Conservation (phyloP, 139 green algal genomes). For the Prasinococcaceae sp. region DNA sequence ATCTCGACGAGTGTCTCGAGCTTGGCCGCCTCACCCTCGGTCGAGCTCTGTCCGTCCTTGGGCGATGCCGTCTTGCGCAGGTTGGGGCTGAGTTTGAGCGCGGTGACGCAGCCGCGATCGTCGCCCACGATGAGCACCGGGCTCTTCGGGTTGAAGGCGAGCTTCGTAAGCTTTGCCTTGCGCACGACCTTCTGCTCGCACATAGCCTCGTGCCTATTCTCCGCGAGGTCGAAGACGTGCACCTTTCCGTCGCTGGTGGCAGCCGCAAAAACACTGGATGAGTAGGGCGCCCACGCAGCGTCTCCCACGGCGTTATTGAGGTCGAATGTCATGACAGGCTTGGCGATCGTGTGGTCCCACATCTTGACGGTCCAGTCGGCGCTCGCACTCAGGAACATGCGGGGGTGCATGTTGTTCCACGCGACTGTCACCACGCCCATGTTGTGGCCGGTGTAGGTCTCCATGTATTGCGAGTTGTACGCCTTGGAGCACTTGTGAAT, state of each 20-base stretch:
- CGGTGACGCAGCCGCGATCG: slow-evolving; percentile 58
- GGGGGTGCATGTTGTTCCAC: slow-evolving; percentile 65
- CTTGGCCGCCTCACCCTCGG: slow-evolving; percentile 36
- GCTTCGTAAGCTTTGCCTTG: slow-evolving; percentile 64
- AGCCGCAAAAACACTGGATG: slow-evolving; percentile 69
- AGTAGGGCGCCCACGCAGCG: slow-evolving; percentile 74
- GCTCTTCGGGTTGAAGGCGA: slow-evolving; percentile 72
- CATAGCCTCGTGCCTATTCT: slow-evolving; percentile 60
- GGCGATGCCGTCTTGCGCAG: slow-evolving; percentile 36
- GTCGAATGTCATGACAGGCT: slow-evolving; percentile 48
- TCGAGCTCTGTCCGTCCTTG: slow-evolving; percentile 19
- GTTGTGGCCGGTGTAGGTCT: slow-evolving; percentile 53
- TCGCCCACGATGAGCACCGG: slow-evolving; percentile 80
- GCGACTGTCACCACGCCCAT: slow-evolving; percentile 64
- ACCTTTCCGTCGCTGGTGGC: slow-evolving; percentile 50
- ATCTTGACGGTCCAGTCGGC: slow-evolving; percentile 83
- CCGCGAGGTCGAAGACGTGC: slow-evolving; percentile 69
- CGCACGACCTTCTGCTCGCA: slow-evolving; percentile 74
- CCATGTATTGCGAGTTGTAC: slow-evolving; percentile 64
- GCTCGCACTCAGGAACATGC: slow-evolving; percentile 68
- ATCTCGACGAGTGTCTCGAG: slow-evolving; percentile 51
- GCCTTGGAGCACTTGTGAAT: slow-evolving; percentile 79
- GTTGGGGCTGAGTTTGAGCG: slow-evolving; percentile 85
- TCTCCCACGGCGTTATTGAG: slow-evolving; percentile 59
- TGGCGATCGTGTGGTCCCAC: slow-evolving; percentile 25